Evolutionary conservation across 805 yeast genomes (phyloP), one percentile per base, ranked within the genome.

Genomic region (Komagataella ulmi): DNA sequence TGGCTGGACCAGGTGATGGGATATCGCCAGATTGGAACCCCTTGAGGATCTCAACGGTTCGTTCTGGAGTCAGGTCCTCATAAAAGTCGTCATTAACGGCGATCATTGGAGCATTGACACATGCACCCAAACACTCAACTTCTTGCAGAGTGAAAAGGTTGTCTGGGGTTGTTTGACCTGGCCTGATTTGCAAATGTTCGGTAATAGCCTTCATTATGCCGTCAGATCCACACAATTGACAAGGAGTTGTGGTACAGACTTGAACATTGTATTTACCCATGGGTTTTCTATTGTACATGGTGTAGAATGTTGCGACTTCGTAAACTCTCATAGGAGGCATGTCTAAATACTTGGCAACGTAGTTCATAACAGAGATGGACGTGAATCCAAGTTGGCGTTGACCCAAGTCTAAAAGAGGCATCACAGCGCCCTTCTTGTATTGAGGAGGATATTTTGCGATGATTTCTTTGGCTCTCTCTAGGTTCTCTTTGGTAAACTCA

Each of bases 291-390:
- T 85, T 85, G 72, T 82, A 87, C 96, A 87, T 88, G 59, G 96
- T 87, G 70, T 87, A 87, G 71, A 87, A 87, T 46, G 95, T 85
- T 36, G 96, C 96, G 56, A 87, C 96, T 66, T 87, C 95, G 67
- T 87, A 87, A 30, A 87, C 96, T 70, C 96, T 79, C 96, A 87
- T 87, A 54, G 95, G 95, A 30, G 96, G 96, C 82, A 88, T 84
- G 61, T 85, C 91, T 60, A 86, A 74, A 62, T 83, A 61, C 66
- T 83, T 80, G 51, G 95, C 96, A 50, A 87, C 95, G 64, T 88
- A 84, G 72, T 87, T 86, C 96, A 87, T 87, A 56, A 86, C 93
- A 40, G 88, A 75, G 59, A 87, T 84, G 45, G 95, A 85, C 46
- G 93, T 84, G 73, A 83, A 87, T 0, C 96, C 96, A 52, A 74